phyloP scores from a whole-genome alignment of 2,329 filamentous ascomycete genomes.

The Cytospora chrysosperma region DNA sequence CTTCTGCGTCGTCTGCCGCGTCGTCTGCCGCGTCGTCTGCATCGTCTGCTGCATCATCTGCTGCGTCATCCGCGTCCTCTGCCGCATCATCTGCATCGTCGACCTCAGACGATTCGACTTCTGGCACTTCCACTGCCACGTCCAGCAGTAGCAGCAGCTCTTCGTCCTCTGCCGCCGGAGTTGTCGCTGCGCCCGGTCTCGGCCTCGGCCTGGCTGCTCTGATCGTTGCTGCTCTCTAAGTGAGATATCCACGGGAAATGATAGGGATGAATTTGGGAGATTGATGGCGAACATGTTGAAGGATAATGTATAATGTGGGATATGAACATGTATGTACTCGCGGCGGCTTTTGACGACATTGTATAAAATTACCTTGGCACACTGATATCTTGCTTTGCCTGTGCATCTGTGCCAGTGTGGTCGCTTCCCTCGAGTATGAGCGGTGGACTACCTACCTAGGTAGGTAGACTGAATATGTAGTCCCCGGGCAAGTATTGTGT shows the following conservation, averaged over 20 bases:
- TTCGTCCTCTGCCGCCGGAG: slow-evolving; percentile 2
- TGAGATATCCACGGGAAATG: not conserved
- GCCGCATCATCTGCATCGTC: not conserved
- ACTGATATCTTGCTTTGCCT: not conserved
- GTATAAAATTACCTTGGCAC: not conserved
- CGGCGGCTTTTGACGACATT: not conserved
- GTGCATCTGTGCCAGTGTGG: too few relatives aligned
- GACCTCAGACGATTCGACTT: not conserved
- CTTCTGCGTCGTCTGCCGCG: not conserved
- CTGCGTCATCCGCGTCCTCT: not conserved
- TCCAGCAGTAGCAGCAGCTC: slow-evolving; percentile 6
- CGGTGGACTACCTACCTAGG: too few relatives aligned
- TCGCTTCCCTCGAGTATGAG: too few relatives aligned
- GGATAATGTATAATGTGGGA: not conserved
- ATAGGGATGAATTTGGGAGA: not conserved
- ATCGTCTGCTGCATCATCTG: too few relatives aligned
- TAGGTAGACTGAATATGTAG: too few relatives aligned
- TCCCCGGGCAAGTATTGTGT: too few relatives aligned
- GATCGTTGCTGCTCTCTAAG: slow-evolving; percentile 8
- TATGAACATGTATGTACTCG: not conserved
- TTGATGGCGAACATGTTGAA: not conserved
- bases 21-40: not conserved
- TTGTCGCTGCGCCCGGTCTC: slow-evolving; percentile 3
- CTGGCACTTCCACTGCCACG: not conserved
- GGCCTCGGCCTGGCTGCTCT: slow-evolving; percentile 7